Conservation (phyloP, 495 filamentous ascomycete genomes). For the Lasiosphaeriaceae sp. region DNA sequence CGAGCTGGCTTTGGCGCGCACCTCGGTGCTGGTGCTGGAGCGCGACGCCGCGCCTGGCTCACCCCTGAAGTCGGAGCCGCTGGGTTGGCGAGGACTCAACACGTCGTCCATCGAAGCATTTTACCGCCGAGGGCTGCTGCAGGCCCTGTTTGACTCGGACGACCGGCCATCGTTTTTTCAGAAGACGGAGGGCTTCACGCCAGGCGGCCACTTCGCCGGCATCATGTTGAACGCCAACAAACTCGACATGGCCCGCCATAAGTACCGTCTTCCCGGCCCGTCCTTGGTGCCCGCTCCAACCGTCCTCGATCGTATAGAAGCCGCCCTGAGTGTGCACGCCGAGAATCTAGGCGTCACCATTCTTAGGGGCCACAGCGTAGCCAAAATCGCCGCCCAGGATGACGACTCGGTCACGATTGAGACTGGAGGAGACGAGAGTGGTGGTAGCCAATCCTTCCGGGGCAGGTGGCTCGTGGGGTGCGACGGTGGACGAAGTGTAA, state of each 20-base stretch:
- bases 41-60: slow-evolving; percentile 15
- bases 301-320: slow-evolving; percentile 17
- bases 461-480: slow-evolving; percentile 32
- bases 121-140: slow-evolving; percentile 32
- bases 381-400: slow-evolving; percentile 8
- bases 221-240: slow-evolving; percentile 23
- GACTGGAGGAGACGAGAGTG: neutral
- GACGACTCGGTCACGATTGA: slow-evolving; percentile 17
- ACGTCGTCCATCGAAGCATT: slow-evolving; percentile 26
- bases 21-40: slow-evolving; percentile 29
- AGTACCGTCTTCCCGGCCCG: slow-evolving; percentile 25
- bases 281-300: slow-evolving; percentile 9
- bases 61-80: slow-evolving; percentile 15
- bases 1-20: slow-evolving; percentile 20
- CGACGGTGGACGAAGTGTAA: slow-evolving; percentile 29
- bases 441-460: slow-evolving; percentile 11
- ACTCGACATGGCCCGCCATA: slow-evolving; percentile 22
- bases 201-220: slow-evolving; percentile 32
- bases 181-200: slow-evolving; percentile 8
- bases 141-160: slow-evolving; percentile 11
- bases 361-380: slow-evolving; percentile 20
- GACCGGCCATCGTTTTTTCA: neutral
- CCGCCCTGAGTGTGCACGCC: slow-evolving; percentile 17
- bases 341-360: slow-evolving; percentile 26
- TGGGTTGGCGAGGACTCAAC: slow-evolving; percentile 28